Evolutionary conservation across 1,284 basidiomycete species (phyloP), one percentile per base, ranked within the genome.

Genomic region (Somion occarium): DNA sequence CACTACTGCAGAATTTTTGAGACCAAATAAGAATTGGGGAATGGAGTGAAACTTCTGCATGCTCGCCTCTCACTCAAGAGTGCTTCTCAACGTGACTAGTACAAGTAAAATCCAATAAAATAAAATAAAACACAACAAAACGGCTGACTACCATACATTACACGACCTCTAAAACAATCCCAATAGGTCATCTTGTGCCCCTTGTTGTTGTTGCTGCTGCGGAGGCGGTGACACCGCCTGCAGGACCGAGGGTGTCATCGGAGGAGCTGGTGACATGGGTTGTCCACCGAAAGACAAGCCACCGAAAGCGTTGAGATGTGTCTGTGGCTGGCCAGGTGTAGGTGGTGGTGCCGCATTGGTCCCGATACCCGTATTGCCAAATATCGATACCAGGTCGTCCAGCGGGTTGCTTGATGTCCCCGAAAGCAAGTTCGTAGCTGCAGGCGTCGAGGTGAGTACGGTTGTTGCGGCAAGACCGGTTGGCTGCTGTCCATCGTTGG

Each of bases 341-440:
- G 57, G 55, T 0, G 60, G 56, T 25, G 45, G 50, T 13, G 50
- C 59, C 49, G 52, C 58, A 26, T 50, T 43, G 5, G 59, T 56
- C n/a, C 68, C 66, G 56, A 79, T 67, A 26, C 69, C 71, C 2
- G 71, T 56, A 20, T 60, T 70, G 13, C 89, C 89, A 68, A 95
- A 95, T 58, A 94, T 88, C 13, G 90, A 92, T 25, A 93, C 91
- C 9, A 95, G 76, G 65, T 93, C 92, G 69, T 96, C 93, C 41
- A 96, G 75, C 1, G 93, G 93, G 66, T 96, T 96, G 53, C 75
- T 78, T 34, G 85, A 89, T 34, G 80, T 83, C n/a, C 82, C 85
- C 7, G 82, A 75, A 20, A 87, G 69, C 38, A 88, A 72, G 56
- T 75, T 87, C 5, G 79, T 79, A 2, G 86, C 84, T n/a, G 85